Evolutionary conservation across 495 filamentous ascomycete species (phyloP), one percentile per base, ranked within the genome.

Genomic region (Barbatosphaeria neglecta): DNA sequence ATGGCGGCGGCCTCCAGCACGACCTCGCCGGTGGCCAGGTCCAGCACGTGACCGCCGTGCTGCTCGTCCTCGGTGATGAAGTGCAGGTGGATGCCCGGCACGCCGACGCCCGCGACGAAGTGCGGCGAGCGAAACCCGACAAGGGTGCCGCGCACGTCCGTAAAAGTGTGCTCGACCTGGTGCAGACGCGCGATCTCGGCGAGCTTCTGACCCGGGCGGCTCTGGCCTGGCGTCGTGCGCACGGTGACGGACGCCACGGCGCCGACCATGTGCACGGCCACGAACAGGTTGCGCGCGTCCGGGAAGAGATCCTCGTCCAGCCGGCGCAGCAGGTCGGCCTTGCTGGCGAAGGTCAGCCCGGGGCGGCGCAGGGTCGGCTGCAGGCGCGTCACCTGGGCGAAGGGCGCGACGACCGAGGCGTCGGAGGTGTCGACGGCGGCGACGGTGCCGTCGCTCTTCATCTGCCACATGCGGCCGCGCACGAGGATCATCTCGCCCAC

Each of bases 401-500:
- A 73, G 5, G 69, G 69, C 2, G 66, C 63, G 44, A 67, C 49
- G 38, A 50, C 53, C 0, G 40, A 22, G 8, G 24, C 40, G 0
- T 16, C 49, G 4, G 54, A 50, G n/a, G 48, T 23, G 31, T 54
- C 48, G 22, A 67, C 54, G 39, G 50, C 51, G 0, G 52, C 50
- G 19, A 66, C 52, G 22, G 53, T 51, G 15, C 69, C 69, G 28
- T 67, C 64, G 18, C 57, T 50, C 22, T 62, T 65, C 57, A 68
- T 66, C 56, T 76, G 73, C 53, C 73, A 76, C 22, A 65, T 58
- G 9, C 54, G 50, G 44, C 61, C 59, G 46, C 75, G 68, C 13
- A 76, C 50, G n/a, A 75, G 57, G 24, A 76, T 64, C 55, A 76
- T 68, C 54, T 76, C 74, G 53, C 73, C 73, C 39, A 64, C 62